Evolutionary conservation across 306 rosid genomes (phyloP).

Genomic region (Medicago ruthenica): DNA sequence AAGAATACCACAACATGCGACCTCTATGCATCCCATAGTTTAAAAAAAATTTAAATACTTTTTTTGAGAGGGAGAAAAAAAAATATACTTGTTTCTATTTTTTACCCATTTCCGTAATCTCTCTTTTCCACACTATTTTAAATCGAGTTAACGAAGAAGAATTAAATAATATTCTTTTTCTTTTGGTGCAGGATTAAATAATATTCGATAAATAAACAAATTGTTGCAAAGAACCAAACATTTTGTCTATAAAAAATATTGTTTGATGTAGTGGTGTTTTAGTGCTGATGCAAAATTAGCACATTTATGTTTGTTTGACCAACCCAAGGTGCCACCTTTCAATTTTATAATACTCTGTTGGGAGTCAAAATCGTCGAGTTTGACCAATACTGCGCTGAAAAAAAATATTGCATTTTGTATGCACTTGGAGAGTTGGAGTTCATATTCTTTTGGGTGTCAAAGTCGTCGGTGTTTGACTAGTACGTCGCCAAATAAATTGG

Average conservation of each 20-base stretch:
- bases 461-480: constrained; percentile 42
- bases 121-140: too few species aligned
- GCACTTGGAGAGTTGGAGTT: not conserved
- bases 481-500: constrained; percentile 9
- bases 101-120: too few species aligned
- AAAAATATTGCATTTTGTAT: not conserved
- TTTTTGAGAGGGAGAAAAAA: too few species aligned
- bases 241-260: not conserved
- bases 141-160: too few species aligned
- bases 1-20: too few species aligned
- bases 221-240: not conserved
- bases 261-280: constrained; percentile 7
- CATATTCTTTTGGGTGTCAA: constrained; percentile 26
- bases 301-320: constrained; percentile 30
- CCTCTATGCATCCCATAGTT: too few species aligned
- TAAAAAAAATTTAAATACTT: too few species aligned
- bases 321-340: not conserved
- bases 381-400: constrained; percentile 19
- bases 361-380: constrained; percentile 40
- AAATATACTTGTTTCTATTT: too few species aligned
- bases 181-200: too few species aligned
- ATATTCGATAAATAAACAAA: too few species aligned
- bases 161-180: too few species aligned
- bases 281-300: not conserved
- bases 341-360: not conserved